A percentile compares a stretch with the other conserved stretches of the same genome.
phyloP scores from a whole-genome alignment of 2,329 filamentous ascomycete genomes.

The Fusarium graminum region DNA sequence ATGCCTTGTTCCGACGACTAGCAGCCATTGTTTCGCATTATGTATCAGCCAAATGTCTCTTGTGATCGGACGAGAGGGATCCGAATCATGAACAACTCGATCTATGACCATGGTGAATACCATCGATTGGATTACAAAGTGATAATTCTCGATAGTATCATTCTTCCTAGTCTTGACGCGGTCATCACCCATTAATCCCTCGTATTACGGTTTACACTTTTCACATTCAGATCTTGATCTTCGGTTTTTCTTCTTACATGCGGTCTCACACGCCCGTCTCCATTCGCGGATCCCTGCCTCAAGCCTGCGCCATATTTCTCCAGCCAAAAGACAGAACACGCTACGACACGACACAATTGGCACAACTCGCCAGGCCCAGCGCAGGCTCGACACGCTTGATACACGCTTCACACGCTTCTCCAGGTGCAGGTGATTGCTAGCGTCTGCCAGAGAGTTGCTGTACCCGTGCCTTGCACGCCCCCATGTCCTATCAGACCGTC shows the following conservation, averaged over 20 bases:
- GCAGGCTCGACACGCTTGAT: slow-evolving; percentile 39
- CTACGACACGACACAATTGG: slow-evolving; percentile 51
- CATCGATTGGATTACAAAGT: slow-evolving; percentile 9
- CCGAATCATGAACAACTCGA: slow-evolving; percentile 10
- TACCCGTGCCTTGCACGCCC: slow-evolving; percentile 41
- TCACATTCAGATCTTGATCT: slow-evolving; percentile 17
- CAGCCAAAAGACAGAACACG: slow-evolving; percentile 49
- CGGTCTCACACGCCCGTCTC: slow-evolving; percentile 42
- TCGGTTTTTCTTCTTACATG: slow-evolving; percentile 12
- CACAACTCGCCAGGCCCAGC: slow-evolving; percentile 41
- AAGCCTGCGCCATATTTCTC: slow-evolving; percentile 44
- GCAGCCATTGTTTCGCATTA: slow-evolving; percentile 19
- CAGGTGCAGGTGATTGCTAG: slow-evolving; percentile 37
- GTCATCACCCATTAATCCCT: slow-evolving; percentile 29
- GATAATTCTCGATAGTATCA: slow-evolving; percentile 9
- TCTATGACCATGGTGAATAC: slow-evolving; percentile 17
- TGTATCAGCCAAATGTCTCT: slow-evolving; percentile 30
- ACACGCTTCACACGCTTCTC: slow-evolving; percentile 42
- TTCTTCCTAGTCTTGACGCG: slow-evolving; percentile 21
- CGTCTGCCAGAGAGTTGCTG: slow-evolving; percentile 23
- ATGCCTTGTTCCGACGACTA: slow-evolving; percentile 7
- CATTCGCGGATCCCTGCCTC: slow-evolving; percentile 48
- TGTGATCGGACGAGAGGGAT: slow-evolving; percentile 3
- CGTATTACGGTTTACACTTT: slow-evolving; percentile 1
- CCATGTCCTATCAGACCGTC: slow-evolving; percentile 30